Percentiles rank a stretch among this genome's conserved stretches.
Conservation (phyloP, 139 green algal species). For the Diplosphaera chodatii region DNA sequence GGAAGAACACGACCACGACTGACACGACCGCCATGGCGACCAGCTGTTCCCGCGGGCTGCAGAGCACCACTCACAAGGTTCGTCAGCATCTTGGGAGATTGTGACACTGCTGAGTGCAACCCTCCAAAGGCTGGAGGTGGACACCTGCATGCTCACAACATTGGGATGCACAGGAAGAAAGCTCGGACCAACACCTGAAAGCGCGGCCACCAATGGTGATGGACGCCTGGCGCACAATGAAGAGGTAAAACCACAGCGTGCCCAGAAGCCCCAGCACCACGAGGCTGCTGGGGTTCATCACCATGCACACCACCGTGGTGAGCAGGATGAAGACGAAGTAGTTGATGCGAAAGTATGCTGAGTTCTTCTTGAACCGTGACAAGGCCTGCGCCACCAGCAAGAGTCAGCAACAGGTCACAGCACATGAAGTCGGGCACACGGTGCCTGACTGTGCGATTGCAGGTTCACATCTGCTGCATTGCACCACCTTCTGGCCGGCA, state of each 20-base stretch:
- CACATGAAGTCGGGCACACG: too few species aligned
- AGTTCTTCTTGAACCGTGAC: conserved; percentile 75
- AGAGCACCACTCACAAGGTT: neutral
- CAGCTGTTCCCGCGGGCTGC: conserved; percentile 82
- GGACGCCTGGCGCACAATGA: conserved; percentile 64
- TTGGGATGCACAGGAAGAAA: too few species aligned
- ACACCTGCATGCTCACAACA: too few species aligned
- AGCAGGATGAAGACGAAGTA: conserved; percentile 74
- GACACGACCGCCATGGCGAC: conserved; percentile 65
- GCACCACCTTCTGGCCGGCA: too few species aligned
- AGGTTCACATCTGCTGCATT: too few species aligned
- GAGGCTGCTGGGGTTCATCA: conserved; percentile 68
- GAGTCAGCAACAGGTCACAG: neutral
- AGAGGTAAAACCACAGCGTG: conserved; percentile 79
- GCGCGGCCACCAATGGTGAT: conserved; percentile 70
- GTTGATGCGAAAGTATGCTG: conserved; percentile 88
- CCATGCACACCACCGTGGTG: conserved; percentile 53
- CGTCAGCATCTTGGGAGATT: too few species aligned
- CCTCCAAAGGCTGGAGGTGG: too few species aligned
- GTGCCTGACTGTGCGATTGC: too few species aligned
- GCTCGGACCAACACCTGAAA: too few species aligned
- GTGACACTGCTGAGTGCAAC: too few species aligned
- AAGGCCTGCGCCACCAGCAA: conserved; percentile 43
- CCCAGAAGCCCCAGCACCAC: conserved; percentile 64
- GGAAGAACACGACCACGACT: conserved; percentile 84